Evolutionary conservation across 257 asterid genomes (phyloP), one percentile per base, ranked within the genome.

Genomic region (Solanum medicagineum): DNA sequence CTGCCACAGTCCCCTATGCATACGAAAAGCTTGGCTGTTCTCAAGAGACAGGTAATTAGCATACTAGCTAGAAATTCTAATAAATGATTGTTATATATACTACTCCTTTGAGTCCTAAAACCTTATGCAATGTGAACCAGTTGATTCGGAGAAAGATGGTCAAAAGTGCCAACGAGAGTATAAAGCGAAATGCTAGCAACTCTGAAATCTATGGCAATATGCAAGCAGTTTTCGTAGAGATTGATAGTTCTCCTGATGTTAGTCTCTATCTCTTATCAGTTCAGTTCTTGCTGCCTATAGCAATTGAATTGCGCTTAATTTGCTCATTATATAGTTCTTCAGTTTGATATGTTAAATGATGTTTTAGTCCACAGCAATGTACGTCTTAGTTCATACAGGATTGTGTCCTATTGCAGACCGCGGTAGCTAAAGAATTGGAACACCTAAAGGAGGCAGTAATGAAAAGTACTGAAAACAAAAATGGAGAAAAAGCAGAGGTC

Each of bases 161-260:
- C 32, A 36, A 81, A 80, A 85, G 77, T 10, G 96, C 92, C 36
- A 89, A 90, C 65, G 91, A 89, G 85, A 85, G 93, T n/a, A 91
- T 93, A 15, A 90, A 87, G 85, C 86, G 69, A 19, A 89, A 90
- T 54, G 93, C 89, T 7, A 89, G 86, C 85, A 87, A 86, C 7
- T 90, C 90, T 1, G 94, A 90, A 85, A 93, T 93, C 26, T 93
- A 93, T 81, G 93, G 93, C 80, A 89, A 90, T 32, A 90, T 93
- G 93, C 93, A 93, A 80, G 87, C 90, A 26, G 90, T 89, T 16
- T 91, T 91, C 86, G 36, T 91, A 15, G 93, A 91, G 74, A 85
- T 93, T 40, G 94, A 93, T 70, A 85, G 80, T 66, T 86, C 94
- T 60, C 86, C 91, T 32, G 32, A 65, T 32, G 94, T 91, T 86